phyloP scores from a whole-genome alignment of 768 basidiomycete species.

The Agaricus blazei region DNA sequence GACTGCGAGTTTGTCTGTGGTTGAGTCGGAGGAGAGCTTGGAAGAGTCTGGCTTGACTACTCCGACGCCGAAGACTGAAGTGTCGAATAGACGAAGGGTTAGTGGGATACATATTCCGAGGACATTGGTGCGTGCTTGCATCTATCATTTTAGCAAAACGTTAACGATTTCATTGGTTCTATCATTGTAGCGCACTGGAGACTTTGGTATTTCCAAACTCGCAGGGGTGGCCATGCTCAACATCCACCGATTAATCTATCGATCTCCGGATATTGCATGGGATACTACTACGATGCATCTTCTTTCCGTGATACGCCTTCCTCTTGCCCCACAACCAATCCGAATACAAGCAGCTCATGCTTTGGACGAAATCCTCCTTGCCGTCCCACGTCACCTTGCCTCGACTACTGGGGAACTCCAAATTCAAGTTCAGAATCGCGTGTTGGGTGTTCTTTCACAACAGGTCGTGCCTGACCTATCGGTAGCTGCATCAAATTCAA shows the following conservation, averaged over 20 bases:
- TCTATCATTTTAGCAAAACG: not conserved
- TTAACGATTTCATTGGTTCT: not conserved
- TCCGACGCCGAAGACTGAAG: slow-evolving; percentile 32
- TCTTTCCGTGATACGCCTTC: slow-evolving; percentile 66
- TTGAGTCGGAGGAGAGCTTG: slow-evolving; percentile 30
- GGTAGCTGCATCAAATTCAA: slow-evolving; percentile 28
- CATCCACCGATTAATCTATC: slow-evolving; percentile 80
- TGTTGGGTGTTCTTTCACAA: slow-evolving; percentile 78
- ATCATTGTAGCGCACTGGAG: slow-evolving; percentile 64
- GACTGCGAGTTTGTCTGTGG: slow-evolving; percentile 33
- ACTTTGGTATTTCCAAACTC: slow-evolving; percentile 89
- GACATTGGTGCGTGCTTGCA: slow-evolving; percentile 52
- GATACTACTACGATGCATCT: slow-evolving; percentile 75
- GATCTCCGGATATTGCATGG: slow-evolving; percentile 85
- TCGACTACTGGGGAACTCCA: slow-evolving; percentile 56
- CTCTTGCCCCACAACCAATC: slow-evolving; percentile 68
- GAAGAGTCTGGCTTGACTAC: slow-evolving; percentile 31
- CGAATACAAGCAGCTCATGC: slow-evolving; percentile 87
- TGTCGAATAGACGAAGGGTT: slow-evolving; percentile 61
- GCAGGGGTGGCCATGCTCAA: slow-evolving; percentile 79
- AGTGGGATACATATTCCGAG: slow-evolving; percentile 87
- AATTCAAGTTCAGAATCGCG: slow-evolving; percentile 69
- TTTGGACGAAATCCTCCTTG: slow-evolving; percentile 76
- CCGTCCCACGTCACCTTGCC: slow-evolving; percentile 65
- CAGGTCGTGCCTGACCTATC: slow-evolving; percentile 60